Evolutionary conservation across 257 asterid genomes (phyloP), one percentile per base, ranked within the genome.

Genomic region (Nicotiana tomentosiformis): DNA sequence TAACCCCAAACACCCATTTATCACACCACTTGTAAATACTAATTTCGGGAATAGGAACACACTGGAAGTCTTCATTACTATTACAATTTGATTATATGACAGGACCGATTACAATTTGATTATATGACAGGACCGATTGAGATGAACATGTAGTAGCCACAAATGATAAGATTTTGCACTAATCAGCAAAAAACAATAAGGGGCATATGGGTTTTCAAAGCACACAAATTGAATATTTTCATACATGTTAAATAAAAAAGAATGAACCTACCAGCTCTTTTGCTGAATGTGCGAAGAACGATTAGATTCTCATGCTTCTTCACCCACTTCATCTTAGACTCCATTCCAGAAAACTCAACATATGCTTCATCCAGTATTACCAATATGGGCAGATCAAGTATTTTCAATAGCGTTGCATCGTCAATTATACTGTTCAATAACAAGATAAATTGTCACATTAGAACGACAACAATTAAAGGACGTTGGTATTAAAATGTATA

Each of bases 301-400:
- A 93, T 93, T 80, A 94, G 90, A 90, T 96, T 96, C 87, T 96
- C 99, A 81, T 90, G 86, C 92, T 92, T 93, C 92, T 96, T 96
- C 85, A 96, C 98, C 99, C 99, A 96, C 85, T 78, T 90, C 98
- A 96, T 96, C 93, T 89, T 93, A 65, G 99, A 94, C 85, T 90
- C 90, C 35, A 94, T 55, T 55, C 98, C 98, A 4, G 98, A 90
- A 88, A 96, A 96, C 81, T 94, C 99, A 85, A 96, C 91, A 84
- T 96, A 96, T 49, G 99, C 99, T 86, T 96, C 98, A 83, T 96
- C 98, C 91, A 96, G 88, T 81, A 96, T 96, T 81, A 96, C 98
- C 89, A 96, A 89, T 85, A 94, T 51, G 51, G 98, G 98, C 83
- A 93, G 88, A 65, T 87, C 83, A 82, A 96, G 97, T 89, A 96